Evolutionary conservation across 345 rosid genomes (phyloP), one percentile per base, ranked within the genome.

Genomic region (Theobroma cacao): DNA sequence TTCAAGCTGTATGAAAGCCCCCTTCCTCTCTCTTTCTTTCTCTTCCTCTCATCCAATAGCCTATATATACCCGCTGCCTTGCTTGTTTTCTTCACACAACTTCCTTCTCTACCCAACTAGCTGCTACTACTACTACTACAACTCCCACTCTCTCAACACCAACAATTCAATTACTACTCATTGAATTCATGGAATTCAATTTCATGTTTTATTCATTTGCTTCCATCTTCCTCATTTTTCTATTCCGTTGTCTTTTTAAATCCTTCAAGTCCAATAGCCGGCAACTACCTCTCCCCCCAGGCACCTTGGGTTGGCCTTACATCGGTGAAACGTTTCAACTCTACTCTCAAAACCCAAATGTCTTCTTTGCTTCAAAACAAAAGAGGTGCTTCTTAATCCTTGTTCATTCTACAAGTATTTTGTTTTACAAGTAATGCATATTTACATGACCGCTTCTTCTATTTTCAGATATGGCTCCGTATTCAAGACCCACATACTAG

Each of bases 321-420:
- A 79, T 94, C 28, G 98, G 98, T 0, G 97, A 94, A 66, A 94
- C 98, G 14, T 89, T 92, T 41, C 92, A 94, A 22, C 92, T 94
- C 68, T 94, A 94, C 86, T 94, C 98, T 17, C 97, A 92, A 66
- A 83, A 94, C 91, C 98, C 98, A 8, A 91, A 90, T 82, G 85
- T 86, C 82, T 94, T 94, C 88, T 92, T 94, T 75, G 88, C 94
- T 17, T 84, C 91, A 0, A 94, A 94, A 79, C 84, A 85, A 17
- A 87, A 84, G 50, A 89, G 89, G 95, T 91, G 53, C 40, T 40
- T 77, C 28, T 52, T 1, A 22, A 1, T 13, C 28, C 17, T 59
- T 59, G 30, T 22, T 36, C 41, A 0, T 3, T 22, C 8, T n/a
- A 33, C 40, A 17, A 6, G 24, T 8, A 2, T 43, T 13, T 26